Evolutionary conservation across 2,329 filamentous ascomycete genomes (phyloP), one percentile per base, ranked within the genome.

Genomic region (Stagonosporopsis cucurbitacearum): DNA sequence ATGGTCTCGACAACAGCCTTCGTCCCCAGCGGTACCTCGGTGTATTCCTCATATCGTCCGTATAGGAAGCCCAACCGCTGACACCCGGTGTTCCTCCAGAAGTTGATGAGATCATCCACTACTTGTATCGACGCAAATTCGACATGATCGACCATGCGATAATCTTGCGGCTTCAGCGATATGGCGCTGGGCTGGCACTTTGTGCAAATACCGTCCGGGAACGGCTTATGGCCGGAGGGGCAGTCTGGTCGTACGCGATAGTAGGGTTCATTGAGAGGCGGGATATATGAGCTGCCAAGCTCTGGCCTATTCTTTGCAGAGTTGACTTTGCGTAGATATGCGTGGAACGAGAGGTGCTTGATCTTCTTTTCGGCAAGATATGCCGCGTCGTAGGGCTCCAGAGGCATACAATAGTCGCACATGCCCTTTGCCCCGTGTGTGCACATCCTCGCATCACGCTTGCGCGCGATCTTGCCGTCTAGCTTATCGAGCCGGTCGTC

Each of bases 151-250:
- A 99, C 93, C 91, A 95, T 97, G 47, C 95, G 91, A 75, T 94
- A 99, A 19, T 89, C 84, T 75, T 99, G 95, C 5, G 92, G 92
- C 72, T 98, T 93, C 49, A 99, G 80, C 11, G 92, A 96, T 71
- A 99, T 99, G 52, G 95, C 94, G 62, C 94, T 96, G 7, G 95
- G 95, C 72, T 99, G 96, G 68, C 95, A 99, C 75, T 98, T 99
- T 55, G 91, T 96, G 79, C 95, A 99, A 63, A 99, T 98, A 15
- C 95, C 95, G 67, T 96, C 92, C 3, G 95, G 95, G 88, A 95
- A 99, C 37, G 89, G 86, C 17, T 92, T 89, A 77, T 99, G 95
- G 2, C 95, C 95, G 0, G 92, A 93, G 0, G 96, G 94, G 70
- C 95, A 99, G 68, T 96, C 87, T 46, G 84, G 87, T 74, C 87